Percentiles rank a stretch among this genome's conserved stretches.
Conservation (phyloP, 768 basidiomycete genomes). For the Termitomyces sp. region DNA sequence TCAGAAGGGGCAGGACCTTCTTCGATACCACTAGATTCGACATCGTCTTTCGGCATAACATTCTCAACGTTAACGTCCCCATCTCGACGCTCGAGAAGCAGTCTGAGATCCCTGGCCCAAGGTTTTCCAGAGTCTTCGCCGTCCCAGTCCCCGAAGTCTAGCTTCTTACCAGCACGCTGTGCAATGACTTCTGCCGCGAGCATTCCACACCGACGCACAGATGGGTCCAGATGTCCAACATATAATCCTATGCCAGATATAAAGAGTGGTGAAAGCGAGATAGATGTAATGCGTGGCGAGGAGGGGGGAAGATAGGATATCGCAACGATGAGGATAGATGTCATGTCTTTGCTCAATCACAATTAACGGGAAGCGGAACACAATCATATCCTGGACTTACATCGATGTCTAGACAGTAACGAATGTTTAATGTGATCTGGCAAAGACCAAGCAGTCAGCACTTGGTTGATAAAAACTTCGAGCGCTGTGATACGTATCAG, state of each 20-base stretch:
- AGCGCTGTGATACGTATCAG: constrained; percentile 30
- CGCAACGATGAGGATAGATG: constrained; percentile 62
- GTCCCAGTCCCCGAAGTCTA: constrained; percentile 84
- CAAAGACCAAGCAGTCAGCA: constrained; percentile 68
- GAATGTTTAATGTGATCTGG: constrained; percentile 79
- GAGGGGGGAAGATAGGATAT: constrained; percentile 55
- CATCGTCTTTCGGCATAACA: constrained; percentile 2
- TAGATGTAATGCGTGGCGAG: constrained; percentile 37
- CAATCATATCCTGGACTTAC: constrained; percentile 37
- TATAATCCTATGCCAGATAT: constrained; percentile 69
- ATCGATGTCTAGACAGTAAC: constrained; percentile 65
- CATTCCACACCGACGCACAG: constrained; percentile 88
- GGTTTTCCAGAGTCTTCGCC: constrained; percentile 59
- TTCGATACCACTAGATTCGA: not conserved
- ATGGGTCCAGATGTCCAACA: constrained; percentile 69
- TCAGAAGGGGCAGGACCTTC: not conserved
- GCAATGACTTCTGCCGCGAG: constrained; percentile 82
- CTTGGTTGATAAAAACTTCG: constrained; percentile 38
- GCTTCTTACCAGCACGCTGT: constrained; percentile 49
- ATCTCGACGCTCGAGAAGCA: constrained; percentile 46
- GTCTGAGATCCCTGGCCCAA: constrained; percentile 62
- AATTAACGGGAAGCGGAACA: not conserved
- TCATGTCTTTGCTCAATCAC: constrained; percentile 49
- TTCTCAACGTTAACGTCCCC: constrained; percentile 36
- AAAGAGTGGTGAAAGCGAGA: constrained; percentile 56